These are phyloP conservation scores for Trametes polyzona DNA, from an alignment of 1,284 basidiomycete genomes.

Conservation along the genomic window DNA sequence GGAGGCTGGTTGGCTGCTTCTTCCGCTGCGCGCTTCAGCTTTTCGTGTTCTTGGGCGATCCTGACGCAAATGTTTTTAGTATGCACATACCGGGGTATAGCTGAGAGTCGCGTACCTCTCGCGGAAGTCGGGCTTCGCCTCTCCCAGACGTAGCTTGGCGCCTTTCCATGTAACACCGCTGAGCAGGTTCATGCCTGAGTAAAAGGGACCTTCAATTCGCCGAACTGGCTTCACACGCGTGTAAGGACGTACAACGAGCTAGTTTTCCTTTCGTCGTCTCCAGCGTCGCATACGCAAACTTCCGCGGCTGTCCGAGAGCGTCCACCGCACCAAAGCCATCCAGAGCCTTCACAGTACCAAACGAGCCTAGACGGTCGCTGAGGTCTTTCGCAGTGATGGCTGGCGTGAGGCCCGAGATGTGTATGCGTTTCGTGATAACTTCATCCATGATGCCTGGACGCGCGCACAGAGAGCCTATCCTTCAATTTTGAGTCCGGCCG, in stretches of 20 bases:
- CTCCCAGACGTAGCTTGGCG: slow-evolving; percentile 77
- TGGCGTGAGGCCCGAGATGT: slow-evolving; percentile 75
- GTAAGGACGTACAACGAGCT: slow-evolving; percentile 57
- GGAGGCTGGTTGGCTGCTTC: slow-evolving; percentile 29
- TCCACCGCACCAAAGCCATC: slow-evolving; percentile 72
- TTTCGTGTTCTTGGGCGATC: slow-evolving; percentile 41
- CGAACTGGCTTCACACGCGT: background rate
- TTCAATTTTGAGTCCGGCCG: too few relatives aligned
- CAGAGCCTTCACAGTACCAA: slow-evolving; percentile 67
- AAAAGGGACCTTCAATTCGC: background rate
- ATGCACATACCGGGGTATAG: too few relatives aligned
- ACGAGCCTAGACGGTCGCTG: slow-evolving; percentile 58
- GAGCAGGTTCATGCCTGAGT: slow-evolving; percentile 68
- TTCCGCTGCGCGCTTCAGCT: slow-evolving; percentile 23
- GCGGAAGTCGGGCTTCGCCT: slow-evolving; percentile 72
- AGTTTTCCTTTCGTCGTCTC: slow-evolving; percentile 64
- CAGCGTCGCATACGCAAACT: slow-evolving; percentile 76
- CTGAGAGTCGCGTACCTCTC: slow-evolving; percentile 64
- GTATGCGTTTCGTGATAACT: slow-evolving; percentile 62
- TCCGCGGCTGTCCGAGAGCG: slow-evolving; percentile 64
- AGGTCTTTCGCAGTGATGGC: slow-evolving; percentile 64
- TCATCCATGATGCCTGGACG: slow-evolving; percentile 34
- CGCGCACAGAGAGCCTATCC: background rate
- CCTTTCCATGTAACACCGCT: slow-evolving; percentile 85
- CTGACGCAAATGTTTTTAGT: slow-evolving; percentile 30